Evolutionary conservation across 2,329 filamentous ascomycete species (phyloP), one percentile per base, ranked within the genome.

Genomic region (Arthrobotrys pseudoclavata): DNA sequence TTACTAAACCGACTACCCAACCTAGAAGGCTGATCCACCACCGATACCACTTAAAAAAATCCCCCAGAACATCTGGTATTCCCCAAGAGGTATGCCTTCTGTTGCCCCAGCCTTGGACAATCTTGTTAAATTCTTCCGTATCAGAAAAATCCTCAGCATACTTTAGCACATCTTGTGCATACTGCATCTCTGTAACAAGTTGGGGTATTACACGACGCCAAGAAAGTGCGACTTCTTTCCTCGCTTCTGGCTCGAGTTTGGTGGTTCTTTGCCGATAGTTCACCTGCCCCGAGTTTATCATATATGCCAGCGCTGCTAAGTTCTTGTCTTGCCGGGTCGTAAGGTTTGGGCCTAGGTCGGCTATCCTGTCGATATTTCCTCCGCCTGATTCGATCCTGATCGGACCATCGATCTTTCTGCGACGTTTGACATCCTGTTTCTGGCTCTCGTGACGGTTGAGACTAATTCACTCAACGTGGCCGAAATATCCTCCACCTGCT

Each of bases 201-300:
- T 57, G 52, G 18, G 52, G 40, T 57, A 57, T n/a, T 3, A 57
- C 31, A 37, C 29, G 52, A 15, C 52, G 52, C 31, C 52, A 57
- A 5, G 29, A 57, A 5, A 29, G 18, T 22, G 52, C 31, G 3
- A 34, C 52, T 15, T 37, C 13, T 5, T 20, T 34, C 9, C 29
- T 34, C n/a, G 52, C 52, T 15, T 57, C 52, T 10, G 52, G 40
- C 4, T 57, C 29, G n/a, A 57, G 4, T 22, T 57, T 57, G n/a
- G 40, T 37, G 0, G 52, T 57, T 57, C 7, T 20, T 4, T 20
- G 18, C 22, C 50, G 29, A 37, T 57, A 57, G 9, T 22, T 34
- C 15, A 57, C 31, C 24, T 20, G 5, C 9, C 15, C 52, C 1
- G 52, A 20, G 6, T 37, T 57, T 37, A 57, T 37, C 52, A 37